Conservation (phyloP, 352 stramenopile genomes). For the Pythium brachiatum region DNA sequence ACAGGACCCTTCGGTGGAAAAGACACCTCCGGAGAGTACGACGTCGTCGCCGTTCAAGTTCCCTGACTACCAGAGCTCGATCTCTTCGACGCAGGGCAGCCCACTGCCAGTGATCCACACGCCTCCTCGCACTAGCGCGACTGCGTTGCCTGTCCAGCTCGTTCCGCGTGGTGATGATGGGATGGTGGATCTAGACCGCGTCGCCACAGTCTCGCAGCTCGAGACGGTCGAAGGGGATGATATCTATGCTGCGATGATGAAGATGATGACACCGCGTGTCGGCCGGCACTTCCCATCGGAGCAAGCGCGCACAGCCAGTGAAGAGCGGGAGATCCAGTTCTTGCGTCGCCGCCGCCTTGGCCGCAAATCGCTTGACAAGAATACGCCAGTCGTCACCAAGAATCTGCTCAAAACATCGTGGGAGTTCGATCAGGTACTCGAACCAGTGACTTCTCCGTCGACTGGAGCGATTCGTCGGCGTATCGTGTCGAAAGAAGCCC, state of each 20-base stretch:
- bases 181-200: constrained; percentile 43
- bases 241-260: constrained; percentile 53
- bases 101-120: background rate
- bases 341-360: constrained; percentile 43
- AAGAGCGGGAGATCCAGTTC: constrained; percentile 47
- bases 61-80: constrained; percentile 24
- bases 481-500: constrained; percentile 17
- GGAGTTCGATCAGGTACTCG: constrained; percentile 26
- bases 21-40: constrained; percentile 21
- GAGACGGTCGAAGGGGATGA: constrained; percentile 68
- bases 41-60: constrained; percentile 29
- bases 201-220: constrained; percentile 34
- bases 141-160: constrained; percentile 3
- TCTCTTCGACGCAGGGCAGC: constrained; percentile 10
- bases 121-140: background rate
- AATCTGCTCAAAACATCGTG: constrained; percentile 25
- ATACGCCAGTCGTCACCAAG: constrained; percentile 29
- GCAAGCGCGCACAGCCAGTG: constrained; percentile 37
- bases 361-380: constrained; percentile 26
- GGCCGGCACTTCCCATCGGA: constrained; percentile 54
- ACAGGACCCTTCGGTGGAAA: constrained; percentile 23
- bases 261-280: constrained; percentile 37
- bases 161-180: constrained; percentile 24
- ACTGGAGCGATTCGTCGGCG: constrained; percentile 9
- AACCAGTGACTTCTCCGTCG: constrained; percentile 7